phyloP scores from a whole-genome alignment of 306 rosid species.

The Cicer bijugum region DNA sequence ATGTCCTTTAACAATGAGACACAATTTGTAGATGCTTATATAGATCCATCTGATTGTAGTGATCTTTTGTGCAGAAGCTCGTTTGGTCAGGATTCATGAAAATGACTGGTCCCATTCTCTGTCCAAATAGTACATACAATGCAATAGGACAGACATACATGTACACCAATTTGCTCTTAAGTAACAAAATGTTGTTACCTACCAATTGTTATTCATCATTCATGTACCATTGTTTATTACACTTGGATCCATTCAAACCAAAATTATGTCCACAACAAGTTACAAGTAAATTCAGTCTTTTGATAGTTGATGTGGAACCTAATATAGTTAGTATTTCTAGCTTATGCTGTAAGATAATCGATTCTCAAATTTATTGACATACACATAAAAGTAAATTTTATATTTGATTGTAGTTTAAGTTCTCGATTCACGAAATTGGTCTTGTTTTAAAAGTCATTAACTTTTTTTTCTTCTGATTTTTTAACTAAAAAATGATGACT shows the following conservation, averaged over 20 bases:
- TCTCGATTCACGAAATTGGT: too few relatives aligned
- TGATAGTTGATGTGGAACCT: too few relatives aligned
- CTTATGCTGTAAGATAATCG: too few relatives aligned
- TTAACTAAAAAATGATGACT: too few relatives aligned
- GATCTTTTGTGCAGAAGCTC: constrained; percentile 58
- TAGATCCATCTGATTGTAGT: constrained; percentile 55
- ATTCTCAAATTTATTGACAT: too few relatives aligned
- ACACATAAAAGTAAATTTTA: too few relatives aligned
- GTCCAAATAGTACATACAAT: constrained; percentile 38
- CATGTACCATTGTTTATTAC: constrained; percentile 37
- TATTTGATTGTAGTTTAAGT: too few relatives aligned
- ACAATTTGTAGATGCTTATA: constrained; percentile 56
- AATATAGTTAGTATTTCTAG: too few relatives aligned
- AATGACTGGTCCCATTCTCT: constrained; percentile 53
- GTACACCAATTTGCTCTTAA: constrained; percentile 50
- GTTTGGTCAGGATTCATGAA: constrained; percentile 52
- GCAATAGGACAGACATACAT: constrained; percentile 44
- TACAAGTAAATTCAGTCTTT: background rate
- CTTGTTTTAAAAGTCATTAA: too few relatives aligned
- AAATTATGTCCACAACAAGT: constrained; percentile 30
- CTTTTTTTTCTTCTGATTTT: too few relatives aligned
- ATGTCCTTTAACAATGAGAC: constrained; percentile 69
- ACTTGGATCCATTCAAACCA: constrained; percentile 44
- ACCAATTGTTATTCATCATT: constrained; percentile 47
- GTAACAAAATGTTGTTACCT: constrained; percentile 53